These are phyloP conservation scores for Daldinia sp. DNA, from an alignment of 2,329 filamentous ascomycete species.

Conservation along the genomic window DNA sequence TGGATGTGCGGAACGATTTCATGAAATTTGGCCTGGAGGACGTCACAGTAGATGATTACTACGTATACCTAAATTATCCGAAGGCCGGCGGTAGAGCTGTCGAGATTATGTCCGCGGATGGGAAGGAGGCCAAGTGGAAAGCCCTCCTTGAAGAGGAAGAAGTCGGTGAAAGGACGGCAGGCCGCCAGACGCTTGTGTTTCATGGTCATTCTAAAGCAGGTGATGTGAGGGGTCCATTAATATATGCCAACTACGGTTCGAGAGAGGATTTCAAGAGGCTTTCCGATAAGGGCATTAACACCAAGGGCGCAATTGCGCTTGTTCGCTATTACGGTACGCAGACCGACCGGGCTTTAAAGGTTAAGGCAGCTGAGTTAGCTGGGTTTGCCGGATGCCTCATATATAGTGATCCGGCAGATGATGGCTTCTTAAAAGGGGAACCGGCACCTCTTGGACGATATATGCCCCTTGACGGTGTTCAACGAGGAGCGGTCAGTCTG, in stretches of 20 bases:
- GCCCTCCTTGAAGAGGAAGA: constrained; percentile 86
- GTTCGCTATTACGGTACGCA: constrained; percentile 84
- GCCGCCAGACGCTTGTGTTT: constrained; percentile 81
- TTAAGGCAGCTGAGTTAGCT: constrained; percentile 88
- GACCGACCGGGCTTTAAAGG: constrained; percentile 79
- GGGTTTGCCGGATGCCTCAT: constrained; percentile 90
- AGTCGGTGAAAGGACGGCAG: constrained; percentile 71
- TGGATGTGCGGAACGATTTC: constrained; percentile 86
- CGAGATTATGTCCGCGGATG: constrained; percentile 79
- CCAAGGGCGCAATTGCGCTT: constrained; percentile 84
- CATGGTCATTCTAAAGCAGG: constrained; percentile 91
- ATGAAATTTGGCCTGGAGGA: constrained; percentile 77
- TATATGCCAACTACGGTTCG: constrained; percentile 94
- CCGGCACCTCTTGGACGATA: constrained; percentile 81
- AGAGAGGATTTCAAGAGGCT: constrained; percentile 83
- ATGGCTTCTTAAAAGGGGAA: constrained; percentile 80
- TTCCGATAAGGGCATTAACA: constrained; percentile 76
- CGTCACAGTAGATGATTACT: constrained; percentile 80
- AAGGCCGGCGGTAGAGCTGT: constrained; percentile 80
- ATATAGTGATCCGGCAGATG: constrained; percentile 89
- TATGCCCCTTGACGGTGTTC: constrained; percentile 85
- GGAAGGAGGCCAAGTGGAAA: constrained; percentile 74
- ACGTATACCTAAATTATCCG: constrained; percentile 94
- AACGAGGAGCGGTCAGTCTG: constrained; percentile 83
- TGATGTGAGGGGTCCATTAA: constrained; percentile 84